Evolutionary conservation across 2,329 filamentous ascomycete species (phyloP).

Genomic region (Xylaria sp.): DNA sequence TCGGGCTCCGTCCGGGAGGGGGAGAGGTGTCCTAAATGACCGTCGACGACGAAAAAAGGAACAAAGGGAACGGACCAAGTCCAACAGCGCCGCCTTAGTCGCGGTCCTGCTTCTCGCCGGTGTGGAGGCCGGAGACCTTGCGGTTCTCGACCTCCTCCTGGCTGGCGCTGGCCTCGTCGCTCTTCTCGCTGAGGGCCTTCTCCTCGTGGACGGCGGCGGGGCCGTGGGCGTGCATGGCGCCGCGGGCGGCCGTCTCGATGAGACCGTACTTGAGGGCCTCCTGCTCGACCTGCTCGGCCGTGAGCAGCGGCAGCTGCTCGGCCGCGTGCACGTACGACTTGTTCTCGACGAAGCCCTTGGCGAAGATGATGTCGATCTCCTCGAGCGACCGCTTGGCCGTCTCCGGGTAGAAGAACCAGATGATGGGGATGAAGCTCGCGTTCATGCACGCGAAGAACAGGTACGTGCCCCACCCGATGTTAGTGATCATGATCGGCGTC

Average conservation of each 20-base stretch:
- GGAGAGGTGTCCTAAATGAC: no score
- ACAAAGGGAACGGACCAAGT: not conserved
- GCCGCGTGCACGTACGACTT: constrained; percentile 63
- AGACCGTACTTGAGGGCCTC: constrained; percentile 44
- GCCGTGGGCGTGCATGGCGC: constrained; percentile 13
- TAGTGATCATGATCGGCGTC: constrained; percentile 64
- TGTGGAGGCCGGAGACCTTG: not conserved
- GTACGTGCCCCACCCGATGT: constrained; percentile 60
- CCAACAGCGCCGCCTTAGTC: not conserved
- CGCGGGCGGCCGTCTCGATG: constrained; percentile 34
- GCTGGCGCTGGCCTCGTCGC: constrained; percentile 26
- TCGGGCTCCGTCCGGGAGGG: no score
- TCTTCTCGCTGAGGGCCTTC: constrained; percentile 30
- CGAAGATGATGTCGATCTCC: constrained; percentile 63
- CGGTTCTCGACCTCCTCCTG: constrained; percentile 27
- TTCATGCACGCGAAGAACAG: constrained; percentile 45
- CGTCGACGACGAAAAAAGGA: no score
- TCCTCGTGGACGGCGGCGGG: constrained; percentile 18
- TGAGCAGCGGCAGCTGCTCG: constrained; percentile 57
- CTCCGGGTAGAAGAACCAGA: constrained; percentile 57
- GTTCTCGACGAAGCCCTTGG: constrained; percentile 60
- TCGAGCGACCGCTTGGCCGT: constrained; percentile 53
- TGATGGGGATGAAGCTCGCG: constrained; percentile 41
- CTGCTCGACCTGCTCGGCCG: constrained; percentile 54
- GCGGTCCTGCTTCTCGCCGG: not conserved